Conservation (phyloP, 441 rosid species). For the Viola pubescens region DNA sequence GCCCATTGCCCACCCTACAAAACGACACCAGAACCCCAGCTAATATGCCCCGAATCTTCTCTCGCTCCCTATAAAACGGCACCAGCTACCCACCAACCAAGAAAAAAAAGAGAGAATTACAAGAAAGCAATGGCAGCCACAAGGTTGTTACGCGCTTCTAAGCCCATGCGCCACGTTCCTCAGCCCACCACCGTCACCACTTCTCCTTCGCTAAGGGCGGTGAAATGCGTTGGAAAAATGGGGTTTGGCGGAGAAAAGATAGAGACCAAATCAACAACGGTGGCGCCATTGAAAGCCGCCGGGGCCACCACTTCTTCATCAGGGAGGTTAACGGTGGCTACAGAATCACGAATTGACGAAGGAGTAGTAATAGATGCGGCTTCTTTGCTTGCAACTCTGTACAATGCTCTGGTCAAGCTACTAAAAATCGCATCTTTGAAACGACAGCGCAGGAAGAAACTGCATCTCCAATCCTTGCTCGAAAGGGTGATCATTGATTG, state of each 20-base stretch:
- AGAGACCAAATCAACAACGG: constrained; percentile 20
- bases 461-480: constrained; percentile 33
- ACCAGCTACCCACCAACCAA: background rate
- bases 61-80: background rate
- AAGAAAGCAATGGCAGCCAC: constrained; percentile 37
- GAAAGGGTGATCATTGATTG: constrained; percentile 62
- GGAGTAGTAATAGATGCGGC: constrained; percentile 18
- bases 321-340: constrained; percentile 1
- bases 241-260: constrained; percentile 14
- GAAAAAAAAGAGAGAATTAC: background rate
- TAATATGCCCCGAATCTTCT: constrained; percentile 35
- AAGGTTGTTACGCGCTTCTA: constrained; percentile 26
- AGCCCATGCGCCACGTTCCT: constrained; percentile 17
- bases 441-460: constrained; percentile 27
- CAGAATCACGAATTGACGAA: constrained; percentile 17
- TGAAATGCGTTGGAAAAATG: constrained; percentile 23
- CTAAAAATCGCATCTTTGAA: constrained; percentile 20
- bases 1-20: constrained; percentile 1
- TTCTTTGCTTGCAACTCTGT: constrained; percentile 17
- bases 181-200: constrained; percentile 13
- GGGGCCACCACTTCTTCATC: constrained; percentile 22
- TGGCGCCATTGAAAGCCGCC: constrained; percentile 23
- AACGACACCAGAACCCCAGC: constrained; percentile 7
- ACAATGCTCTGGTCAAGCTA: constrained; percentile 16
- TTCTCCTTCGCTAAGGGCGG: constrained; percentile 9